Base-by-base conservation (phyloP, 2,329 filamentous ascomycete genomes). In the Fusarium sp. region DNA sequence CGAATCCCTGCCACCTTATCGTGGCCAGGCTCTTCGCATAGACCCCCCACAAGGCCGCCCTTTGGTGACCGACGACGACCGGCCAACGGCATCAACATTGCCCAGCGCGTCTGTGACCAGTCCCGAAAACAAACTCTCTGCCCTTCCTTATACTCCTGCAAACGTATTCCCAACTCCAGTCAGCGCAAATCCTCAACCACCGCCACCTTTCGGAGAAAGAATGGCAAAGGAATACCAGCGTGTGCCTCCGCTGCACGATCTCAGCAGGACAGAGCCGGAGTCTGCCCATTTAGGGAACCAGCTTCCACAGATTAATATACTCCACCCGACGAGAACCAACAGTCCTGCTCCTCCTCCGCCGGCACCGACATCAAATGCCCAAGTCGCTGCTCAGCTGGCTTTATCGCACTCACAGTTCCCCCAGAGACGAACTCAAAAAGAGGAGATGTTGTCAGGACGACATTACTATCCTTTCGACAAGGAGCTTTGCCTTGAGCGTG, bases 361-460 rank as follows among this genome's bases (percentile, higher is more conserved):
- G 42, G 78, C 80, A 42, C 77, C 80, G 38, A 80, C 80, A 41
- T 84, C 82, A 49, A 87, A 83, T 68, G 84, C 83, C 36, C 87
- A 89, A 77, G 84, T 86, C 50, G 86, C 87, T n/a, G 88, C 89
- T n/a, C 87, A 89, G 76, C 81, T 89, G 41, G 86, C 89, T 4
- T 79, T 91, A 52, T 88, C 87, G 29, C 88, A 90, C 75, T 82
- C 86, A 12, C 86, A 87, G 67, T 87, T 86, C 64, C 82, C 84
- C 4, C 76, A 78, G 46, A 76, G 80, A 76, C 83, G 86, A 67
- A 92, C 91, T 3, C 94, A 97, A 79, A 96, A 96, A 81, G 93
- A 97, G 67, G 94, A 96, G 80, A 98, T 98, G 95, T 84, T 97
- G 20, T 86, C 87, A 36, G 93, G 93, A 17, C 88, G 93, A 44